A percentile compares a stretch with the other conserved stretches of the same genome.
These are phyloP conservation scores for Anacardium occidentale DNA, from an alignment of 345 rosid genomes.

Conservation along the genomic window DNA sequence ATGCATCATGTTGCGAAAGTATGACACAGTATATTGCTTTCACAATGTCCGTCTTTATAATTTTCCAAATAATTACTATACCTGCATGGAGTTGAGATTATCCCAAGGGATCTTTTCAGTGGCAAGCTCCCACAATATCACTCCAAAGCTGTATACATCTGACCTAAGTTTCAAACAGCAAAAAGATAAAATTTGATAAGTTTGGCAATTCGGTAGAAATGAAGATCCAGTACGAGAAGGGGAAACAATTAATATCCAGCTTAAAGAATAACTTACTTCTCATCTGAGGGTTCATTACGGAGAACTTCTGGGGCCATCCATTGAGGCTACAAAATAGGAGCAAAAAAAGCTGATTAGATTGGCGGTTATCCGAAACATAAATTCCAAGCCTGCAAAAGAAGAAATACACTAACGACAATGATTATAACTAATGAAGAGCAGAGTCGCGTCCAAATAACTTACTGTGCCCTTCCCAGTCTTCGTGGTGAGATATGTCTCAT, in stretches of 20 bases:
- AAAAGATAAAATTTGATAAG: slow-evolving; percentile 13
- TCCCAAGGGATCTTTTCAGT: slow-evolving; percentile 99
- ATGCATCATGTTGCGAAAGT: neutral
- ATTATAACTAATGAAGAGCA: slow-evolving; percentile 1
- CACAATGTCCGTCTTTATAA: neutral
- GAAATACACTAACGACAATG: slow-evolving; percentile 4
- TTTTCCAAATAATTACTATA: slow-evolving; percentile 27
- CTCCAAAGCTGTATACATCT: slow-evolving; percentile 93
- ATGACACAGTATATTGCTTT: neutral
- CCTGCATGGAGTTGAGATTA: slow-evolving; percentile 95
- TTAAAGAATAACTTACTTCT: slow-evolving; percentile 60
- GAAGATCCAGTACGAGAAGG: neutral
- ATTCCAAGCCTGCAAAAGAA: neutral
- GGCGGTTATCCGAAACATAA: slow-evolving; percentile 12
- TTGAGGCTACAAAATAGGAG: slow-evolving; percentile 69
- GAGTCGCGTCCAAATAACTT: slow-evolving; percentile 18
- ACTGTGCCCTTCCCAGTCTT: slow-evolving; percentile 96
- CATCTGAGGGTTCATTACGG: slow-evolving; percentile 92
- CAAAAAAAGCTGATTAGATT: slow-evolving; percentile 9
- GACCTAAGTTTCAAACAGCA: slow-evolving; percentile 53
- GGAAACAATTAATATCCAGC: slow-evolving; percentile 6
- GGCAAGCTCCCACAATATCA: slow-evolving; percentile 91
- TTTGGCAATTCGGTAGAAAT: slow-evolving; percentile 8
- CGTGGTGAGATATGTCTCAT: slow-evolving; percentile 68
- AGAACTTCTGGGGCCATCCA: slow-evolving; percentile 99